These are phyloP conservation scores for Calvatia gigantea DNA, from an alignment of 768 basidiomycete species.

Conservation along the genomic window DNA sequence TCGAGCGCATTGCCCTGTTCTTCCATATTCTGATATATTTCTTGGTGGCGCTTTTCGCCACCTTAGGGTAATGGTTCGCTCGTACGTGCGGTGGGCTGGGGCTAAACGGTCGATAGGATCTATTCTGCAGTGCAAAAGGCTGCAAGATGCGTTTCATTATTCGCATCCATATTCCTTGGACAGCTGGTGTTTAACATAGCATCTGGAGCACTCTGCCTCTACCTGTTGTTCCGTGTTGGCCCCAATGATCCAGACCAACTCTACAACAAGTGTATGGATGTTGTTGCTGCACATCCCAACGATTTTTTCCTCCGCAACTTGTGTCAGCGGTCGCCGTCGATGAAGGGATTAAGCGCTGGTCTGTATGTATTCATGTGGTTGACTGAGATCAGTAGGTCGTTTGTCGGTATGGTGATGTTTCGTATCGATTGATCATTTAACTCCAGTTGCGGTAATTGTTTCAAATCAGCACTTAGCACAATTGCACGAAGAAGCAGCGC, in stretches of 20 bases:
- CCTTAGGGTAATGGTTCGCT: conserved; percentile 16
- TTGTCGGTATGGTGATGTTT: conserved; percentile 1
- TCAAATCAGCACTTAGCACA: conserved; percentile 4
- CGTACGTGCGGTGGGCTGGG: too few species aligned
- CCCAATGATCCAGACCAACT: background rate
- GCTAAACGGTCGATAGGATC: conserved; percentile 10
- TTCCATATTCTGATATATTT: conserved; percentile 19
- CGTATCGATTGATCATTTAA: background rate
- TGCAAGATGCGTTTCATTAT: conserved; percentile 13
- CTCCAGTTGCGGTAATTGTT: background rate
- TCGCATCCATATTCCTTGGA: conserved; percentile 21
- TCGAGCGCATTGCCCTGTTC: conserved; percentile 17
- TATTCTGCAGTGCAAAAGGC: conserved; percentile 15
- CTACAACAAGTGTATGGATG: conserved; percentile 8
- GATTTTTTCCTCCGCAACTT: conserved; percentile 4
- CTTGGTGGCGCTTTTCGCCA: conserved; percentile 14
- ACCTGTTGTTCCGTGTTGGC: conserved; percentile 21
- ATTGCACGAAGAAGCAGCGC: conserved; percentile 4
- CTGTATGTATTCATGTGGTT: conserved; percentile 7
- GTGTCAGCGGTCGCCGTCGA: background rate
- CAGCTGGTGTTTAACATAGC: conserved; percentile 25
- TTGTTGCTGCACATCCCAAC: background rate
- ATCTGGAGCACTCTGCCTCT: conserved; percentile 26
- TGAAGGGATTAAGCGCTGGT: conserved; percentile 3
- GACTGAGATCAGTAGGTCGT: conserved; percentile 2